Evolutionary conservation across 768 basidiomycete species (phyloP).

Genomic region (Multifurca ochricompacta): DNA sequence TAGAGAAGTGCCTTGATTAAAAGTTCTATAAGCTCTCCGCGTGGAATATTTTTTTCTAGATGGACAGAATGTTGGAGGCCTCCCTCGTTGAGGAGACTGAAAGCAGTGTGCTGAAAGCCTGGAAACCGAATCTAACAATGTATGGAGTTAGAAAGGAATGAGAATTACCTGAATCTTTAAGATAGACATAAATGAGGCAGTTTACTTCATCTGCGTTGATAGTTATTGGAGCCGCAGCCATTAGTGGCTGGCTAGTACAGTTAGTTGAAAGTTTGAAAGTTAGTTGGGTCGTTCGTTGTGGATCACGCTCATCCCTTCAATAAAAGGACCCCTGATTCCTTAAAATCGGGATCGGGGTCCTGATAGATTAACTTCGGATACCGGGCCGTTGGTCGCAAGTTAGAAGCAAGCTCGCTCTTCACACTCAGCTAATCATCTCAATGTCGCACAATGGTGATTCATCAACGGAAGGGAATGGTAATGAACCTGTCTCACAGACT

Average conservation of each 20-base stretch:
- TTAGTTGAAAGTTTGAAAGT: too few relatives aligned
- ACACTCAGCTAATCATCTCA: background rate
- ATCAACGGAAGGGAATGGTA: background rate
- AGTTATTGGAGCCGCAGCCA: slow-evolving; percentile 37
- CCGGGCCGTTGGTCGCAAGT: too few relatives aligned
- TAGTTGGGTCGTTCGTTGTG: too few relatives aligned
- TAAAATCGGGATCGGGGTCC: background rate
- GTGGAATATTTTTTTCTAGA: slow-evolving; percentile 64
- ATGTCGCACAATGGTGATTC: slow-evolving; percentile 3
- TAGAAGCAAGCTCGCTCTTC: too few relatives aligned
- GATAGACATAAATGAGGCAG: slow-evolving; percentile 76
- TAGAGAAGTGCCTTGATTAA: slow-evolving; percentile 76
- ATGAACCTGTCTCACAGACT: background rate
- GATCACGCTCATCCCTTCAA: slow-evolving; percentile 30
- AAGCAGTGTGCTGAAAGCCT: slow-evolving; percentile 82
- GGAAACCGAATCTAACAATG: slow-evolving; percentile 14
- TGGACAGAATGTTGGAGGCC: slow-evolving; percentile 62
- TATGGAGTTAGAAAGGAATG: background rate
- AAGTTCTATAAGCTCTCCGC: slow-evolving; percentile 76
- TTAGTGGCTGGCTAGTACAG: too few relatives aligned
- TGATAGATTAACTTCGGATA: background rate
- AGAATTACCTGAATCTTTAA: slow-evolving; percentile 66
- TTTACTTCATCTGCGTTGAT: slow-evolving; percentile 81
- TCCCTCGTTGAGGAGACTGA: slow-evolving; percentile 68
- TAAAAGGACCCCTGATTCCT: background rate